Evolutionary conservation across 805 yeast species (phyloP).

Genomic region (Scheffersomyces ergatensis): DNA sequence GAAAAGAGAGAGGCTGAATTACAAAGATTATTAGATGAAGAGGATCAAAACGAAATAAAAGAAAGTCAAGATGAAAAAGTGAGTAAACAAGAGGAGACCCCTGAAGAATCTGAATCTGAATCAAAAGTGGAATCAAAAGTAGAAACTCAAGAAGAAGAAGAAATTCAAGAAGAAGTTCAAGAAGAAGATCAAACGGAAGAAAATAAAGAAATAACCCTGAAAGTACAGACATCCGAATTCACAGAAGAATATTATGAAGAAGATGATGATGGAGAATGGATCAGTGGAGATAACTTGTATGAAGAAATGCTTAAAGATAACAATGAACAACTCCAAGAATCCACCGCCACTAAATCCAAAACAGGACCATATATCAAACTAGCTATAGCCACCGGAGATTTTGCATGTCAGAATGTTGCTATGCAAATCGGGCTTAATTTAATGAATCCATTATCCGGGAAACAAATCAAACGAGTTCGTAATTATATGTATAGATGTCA

Average conservation of each 20-base stretch:
- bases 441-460: constrained; percentile 81
- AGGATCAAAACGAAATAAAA: constrained; percentile 10
- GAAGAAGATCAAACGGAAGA: not conserved
- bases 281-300: constrained; percentile 79
- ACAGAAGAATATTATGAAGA: constrained; percentile 65
- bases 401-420: constrained; percentile 94
- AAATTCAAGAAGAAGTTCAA: constrained; percentile 1
- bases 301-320: constrained; percentile 68
- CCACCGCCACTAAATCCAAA: constrained; percentile 15
- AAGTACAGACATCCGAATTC: constrained; percentile 11
- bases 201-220: not conserved
- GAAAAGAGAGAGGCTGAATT: constrained; percentile 48
- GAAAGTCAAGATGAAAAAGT: constrained; percentile 6
- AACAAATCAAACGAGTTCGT: constrained; percentile 79
- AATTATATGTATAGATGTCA: constrained; percentile 96
- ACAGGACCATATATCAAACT: constrained; percentile 50
- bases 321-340: constrained; percentile 52
- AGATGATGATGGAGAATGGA: constrained; percentile 88
- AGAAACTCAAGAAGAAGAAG: constrained; percentile 3
- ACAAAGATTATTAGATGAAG: constrained; percentile 22
- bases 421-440: constrained; percentile 86
- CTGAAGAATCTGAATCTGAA: constrained; percentile 1
- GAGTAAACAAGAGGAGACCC: constrained; percentile 9
- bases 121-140: constrained; percentile 8
- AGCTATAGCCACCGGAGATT: constrained; percentile 93